These are phyloP conservation scores for Phallus indusiatus DNA, from an alignment of 768 basidiomycete species.

Conservation along the genomic window DNA sequence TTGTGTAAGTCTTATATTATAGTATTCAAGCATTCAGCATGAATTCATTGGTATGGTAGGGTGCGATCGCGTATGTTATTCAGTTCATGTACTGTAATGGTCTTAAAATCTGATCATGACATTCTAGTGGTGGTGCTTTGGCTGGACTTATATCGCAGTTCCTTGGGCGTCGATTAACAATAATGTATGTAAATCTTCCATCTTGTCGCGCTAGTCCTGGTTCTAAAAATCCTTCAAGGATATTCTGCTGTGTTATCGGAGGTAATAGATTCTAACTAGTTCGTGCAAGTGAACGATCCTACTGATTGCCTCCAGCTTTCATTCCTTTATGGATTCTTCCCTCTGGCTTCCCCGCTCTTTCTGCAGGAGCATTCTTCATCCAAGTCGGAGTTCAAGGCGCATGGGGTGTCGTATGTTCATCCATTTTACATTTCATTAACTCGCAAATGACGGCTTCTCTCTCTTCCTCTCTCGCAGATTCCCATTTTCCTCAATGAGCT, in stretches of 20 bases:
- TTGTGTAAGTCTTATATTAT: conserved; percentile 32
- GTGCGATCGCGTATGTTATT: conserved; percentile 32
- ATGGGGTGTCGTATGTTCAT: conserved; percentile 65
- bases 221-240: conserved; percentile 22
- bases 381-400: conserved; percentile 88
- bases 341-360: conserved; percentile 49
- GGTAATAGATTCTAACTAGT: conserved; percentile 15
- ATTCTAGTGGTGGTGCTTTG: conserved; percentile 49
- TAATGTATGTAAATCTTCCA: conserved; percentile 31
- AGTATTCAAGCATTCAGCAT: neutral
- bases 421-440: neutral
- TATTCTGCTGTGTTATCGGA: conserved; percentile 48
- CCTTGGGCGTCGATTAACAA: conserved; percentile 75
- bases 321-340: conserved; percentile 86
- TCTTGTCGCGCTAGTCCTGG: conserved; percentile 6
- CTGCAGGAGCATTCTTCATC: conserved; percentile 80
- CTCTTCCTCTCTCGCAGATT: conserved; percentile 24
- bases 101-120: neutral
- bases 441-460: neutral
- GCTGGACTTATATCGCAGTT: conserved; percentile 70
- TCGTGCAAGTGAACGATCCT: neutral
- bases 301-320: conserved; percentile 24
- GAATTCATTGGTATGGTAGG: conserved; percentile 18
- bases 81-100: neutral
- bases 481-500: conserved; percentile 79